Conservation (phyloP, 208 protist genomes). For the Porcisia hertigi region DNA sequence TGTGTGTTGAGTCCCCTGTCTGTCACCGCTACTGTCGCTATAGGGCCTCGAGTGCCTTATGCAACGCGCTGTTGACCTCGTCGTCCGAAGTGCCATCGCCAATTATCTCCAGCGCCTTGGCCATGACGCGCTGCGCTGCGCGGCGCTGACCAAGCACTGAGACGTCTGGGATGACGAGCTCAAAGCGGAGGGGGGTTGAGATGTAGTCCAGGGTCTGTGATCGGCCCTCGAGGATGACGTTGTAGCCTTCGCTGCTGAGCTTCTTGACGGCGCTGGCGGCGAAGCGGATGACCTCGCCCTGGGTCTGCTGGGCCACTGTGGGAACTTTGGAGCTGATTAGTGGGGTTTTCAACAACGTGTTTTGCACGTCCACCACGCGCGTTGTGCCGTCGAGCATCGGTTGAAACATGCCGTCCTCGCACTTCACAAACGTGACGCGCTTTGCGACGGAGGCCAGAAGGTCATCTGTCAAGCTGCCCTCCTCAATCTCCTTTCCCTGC, state of each 20-base stretch:
- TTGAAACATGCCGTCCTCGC: conserved; percentile 60
- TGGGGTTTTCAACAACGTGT: conserved; percentile 87
- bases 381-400: conserved; percentile 67
- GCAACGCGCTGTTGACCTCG: conserved; percentile 22
- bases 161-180: conserved; percentile 82
- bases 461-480: conserved; percentile 58
- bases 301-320: conserved; percentile 89
- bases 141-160: conserved; percentile 79
- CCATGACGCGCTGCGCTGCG: conserved; percentile 91
- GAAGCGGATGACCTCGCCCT: conserved; percentile 92
- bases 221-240: conserved; percentile 91
- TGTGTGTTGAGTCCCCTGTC: neutral
- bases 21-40: conserved; percentile 11
- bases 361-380: conserved; percentile 82
- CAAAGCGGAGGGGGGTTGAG: conserved; percentile 77
- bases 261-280: conserved; percentile 59
- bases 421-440: conserved; percentile 71
- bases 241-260: conserved; percentile 77
- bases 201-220: conserved; percentile 92
- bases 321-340: conserved; percentile 78
- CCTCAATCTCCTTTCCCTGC: conserved; percentile 50
- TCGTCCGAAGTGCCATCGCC: conserved; percentile 21
- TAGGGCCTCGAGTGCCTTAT: conserved; percentile 30
- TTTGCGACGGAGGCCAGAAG: conserved; percentile 56
- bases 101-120: conserved; percentile 57